Conservation (phyloP, 2,329 filamentous ascomycete species). For the Talaromyces piceae region DNA sequence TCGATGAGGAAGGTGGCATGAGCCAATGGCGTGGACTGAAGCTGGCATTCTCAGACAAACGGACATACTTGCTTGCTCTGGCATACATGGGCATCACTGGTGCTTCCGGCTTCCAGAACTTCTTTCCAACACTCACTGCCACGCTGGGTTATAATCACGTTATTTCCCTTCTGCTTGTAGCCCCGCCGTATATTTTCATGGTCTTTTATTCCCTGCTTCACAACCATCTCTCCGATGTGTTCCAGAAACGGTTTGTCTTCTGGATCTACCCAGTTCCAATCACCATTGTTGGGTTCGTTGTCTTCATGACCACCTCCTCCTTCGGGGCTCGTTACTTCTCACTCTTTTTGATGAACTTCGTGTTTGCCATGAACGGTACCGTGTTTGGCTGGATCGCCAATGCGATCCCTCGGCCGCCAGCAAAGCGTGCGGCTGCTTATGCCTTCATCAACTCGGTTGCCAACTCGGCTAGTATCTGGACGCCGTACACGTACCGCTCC, state of each 20-base stretch:
- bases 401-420: slow-evolving; percentile 45
- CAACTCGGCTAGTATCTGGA: slow-evolving; percentile 48
- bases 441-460: slow-evolving; percentile 51
- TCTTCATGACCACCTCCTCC: slow-evolving; percentile 47
- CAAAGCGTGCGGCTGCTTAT: slow-evolving; percentile 48
- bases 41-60: slow-evolving; percentile 44
- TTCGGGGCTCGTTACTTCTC: slow-evolving; percentile 51
- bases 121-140: slow-evolving; percentile 46
- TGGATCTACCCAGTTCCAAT: slow-evolving; percentile 47
- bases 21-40: slow-evolving; percentile 45
- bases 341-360: slow-evolving; percentile 50
- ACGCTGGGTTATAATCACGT: slow-evolving; percentile 40
- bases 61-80: slow-evolving; percentile 40
- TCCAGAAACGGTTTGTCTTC: slow-evolving; percentile 45
- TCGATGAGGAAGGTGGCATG: slow-evolving; percentile 43
- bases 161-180: slow-evolving; percentile 45
- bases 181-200: slow-evolving; percentile 49
- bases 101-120: slow-evolving; percentile 49
- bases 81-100: slow-evolving; percentile 45
- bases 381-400: slow-evolving; percentile 45
- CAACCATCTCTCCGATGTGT: slow-evolving; percentile 38
- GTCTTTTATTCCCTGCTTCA: slow-evolving; percentile 43
- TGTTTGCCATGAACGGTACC: slow-evolving; percentile 49
- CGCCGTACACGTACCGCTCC: slow-evolving; percentile 41
- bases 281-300: slow-evolving; percentile 44